These are phyloP conservation scores for Saraca asoca DNA, from an alignment of 331 rosid genomes.

Conservation along the genomic window DNA sequence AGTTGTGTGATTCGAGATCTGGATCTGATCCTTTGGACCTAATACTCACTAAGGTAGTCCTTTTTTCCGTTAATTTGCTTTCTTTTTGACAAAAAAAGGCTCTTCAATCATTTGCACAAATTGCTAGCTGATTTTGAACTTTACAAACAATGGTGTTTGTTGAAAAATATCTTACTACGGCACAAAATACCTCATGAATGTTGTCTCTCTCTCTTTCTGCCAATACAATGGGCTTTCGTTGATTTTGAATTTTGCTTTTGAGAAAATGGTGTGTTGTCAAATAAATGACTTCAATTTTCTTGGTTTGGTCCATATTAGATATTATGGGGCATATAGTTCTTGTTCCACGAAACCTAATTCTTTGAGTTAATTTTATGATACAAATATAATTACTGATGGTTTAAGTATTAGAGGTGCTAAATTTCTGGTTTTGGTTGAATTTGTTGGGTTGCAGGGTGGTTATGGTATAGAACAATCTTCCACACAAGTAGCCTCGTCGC, in stretches of 20 bases:
- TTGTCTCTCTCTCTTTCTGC: no score
- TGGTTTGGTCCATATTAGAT: no score
- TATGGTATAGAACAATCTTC: constrained; percentile 58
- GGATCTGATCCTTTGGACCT: constrained; percentile 64
- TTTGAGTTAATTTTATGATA: neutral
- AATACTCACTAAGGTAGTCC: constrained; percentile 67
- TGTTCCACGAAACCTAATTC: neutral
- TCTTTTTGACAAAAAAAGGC: neutral
- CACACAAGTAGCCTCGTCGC: constrained; percentile 67
- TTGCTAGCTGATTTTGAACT: no score
- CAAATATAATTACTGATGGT: neutral
- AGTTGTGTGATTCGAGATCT: constrained; percentile 57
- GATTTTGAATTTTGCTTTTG: no score
- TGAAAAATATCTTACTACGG: no score
- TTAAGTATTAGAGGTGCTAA: neutral
- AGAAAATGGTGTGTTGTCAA: no score
- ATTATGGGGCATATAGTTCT: neutral
- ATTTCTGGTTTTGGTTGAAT: neutral
- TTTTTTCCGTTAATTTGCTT: neutral
- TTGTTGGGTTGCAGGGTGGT: constrained; percentile 53
- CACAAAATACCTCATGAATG: no score
- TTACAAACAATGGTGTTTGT: no score
- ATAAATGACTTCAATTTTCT: no score
- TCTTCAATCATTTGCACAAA: no score
- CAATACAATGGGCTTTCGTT: no score